A percentile compares a stretch with the other conserved stretches of the same genome.
Evolutionary conservation across 805 yeast species (phyloP).

Genomic region (Saturnispora hagleri): DNA sequence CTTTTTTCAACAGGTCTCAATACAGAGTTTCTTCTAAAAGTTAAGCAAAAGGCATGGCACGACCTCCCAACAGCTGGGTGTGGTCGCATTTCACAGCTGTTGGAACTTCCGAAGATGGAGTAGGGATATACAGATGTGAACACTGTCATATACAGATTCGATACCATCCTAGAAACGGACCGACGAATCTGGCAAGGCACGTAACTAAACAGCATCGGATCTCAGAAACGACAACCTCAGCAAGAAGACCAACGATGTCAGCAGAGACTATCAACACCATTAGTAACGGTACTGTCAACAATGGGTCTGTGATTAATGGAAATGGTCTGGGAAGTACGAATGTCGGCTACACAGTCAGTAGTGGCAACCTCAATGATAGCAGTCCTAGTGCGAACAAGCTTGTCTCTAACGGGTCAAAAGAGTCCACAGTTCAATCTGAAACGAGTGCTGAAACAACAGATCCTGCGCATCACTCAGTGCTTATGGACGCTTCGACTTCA

Average conservation of each 20-base stretch:
- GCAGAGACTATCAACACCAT: not conserved
- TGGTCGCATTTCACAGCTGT: conserved; percentile 27
- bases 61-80: conserved; percentile 30
- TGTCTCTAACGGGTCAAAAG: not conserved
- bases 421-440: not conserved
- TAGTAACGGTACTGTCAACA: not conserved
- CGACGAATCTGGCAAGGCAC: conserved; percentile 28
- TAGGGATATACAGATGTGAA: conserved; percentile 15
- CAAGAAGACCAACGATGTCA: conserved; percentile 22
- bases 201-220: conserved; percentile 22
- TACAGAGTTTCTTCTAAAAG: not conserved
- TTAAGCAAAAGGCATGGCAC: conserved; percentile 19
- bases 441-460: too few relatives aligned
- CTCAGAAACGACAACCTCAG: conserved; percentile 5
- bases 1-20: conserved; percentile 1
- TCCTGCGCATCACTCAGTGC: not conserved
- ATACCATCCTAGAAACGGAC: conserved; percentile 29
- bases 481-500: not conserved
- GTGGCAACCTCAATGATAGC: not conserved
- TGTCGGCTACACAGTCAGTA: not conserved
- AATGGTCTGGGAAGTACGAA: not conserved
- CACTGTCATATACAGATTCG: conserved; percentile 23
- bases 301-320: not conserved
- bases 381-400: not conserved
- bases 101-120: conserved; percentile 7